Evolutionary conservation across 352 stramenopile genomes (phyloP), one percentile per base, ranked within the genome.

Genomic region (Globisporangium irregulare): DNA sequence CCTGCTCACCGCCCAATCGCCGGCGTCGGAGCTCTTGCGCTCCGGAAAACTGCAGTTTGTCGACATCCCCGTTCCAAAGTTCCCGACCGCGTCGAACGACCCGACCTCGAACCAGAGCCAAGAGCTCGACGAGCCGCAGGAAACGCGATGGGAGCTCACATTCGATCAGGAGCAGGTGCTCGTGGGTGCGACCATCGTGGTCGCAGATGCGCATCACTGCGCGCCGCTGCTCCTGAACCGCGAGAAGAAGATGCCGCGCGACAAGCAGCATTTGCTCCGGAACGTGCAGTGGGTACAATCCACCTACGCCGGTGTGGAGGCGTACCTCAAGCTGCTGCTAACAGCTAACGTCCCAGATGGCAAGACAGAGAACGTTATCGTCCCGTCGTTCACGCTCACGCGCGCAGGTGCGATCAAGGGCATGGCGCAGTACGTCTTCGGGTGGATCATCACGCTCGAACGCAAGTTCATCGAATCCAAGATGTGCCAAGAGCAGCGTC

Each of bases 281-380:
- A 81, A 85, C 24, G 70, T 88, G 18, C 56, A 76, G 41, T 88
- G 80, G 80, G 73, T 88, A 5, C 80, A 88, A 56, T 75, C 74
- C 36, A 88, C 78, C 0, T 88, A 84, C 61, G 80, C 80, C 12
- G 80, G 80, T 20, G 73, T 88, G 4, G 80, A 88, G 54, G 71
- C 73, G 25, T 81, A 84, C 64, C 71, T 75, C 10, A 67, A 81
- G n/a, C 74, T 75, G 18, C 27, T 59, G 25, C 8, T 59, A 1
- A 25, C 18, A 1, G 7, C 15, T 5, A 29, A 43, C 0, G 15
- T n/a, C 38, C 38, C 61, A 1, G 64, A 76, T 1, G 66, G 22
- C 27, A 50, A 66, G 34, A 62, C 62, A 18, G 29, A 58, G 18
- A 74, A 4, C 4, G 18, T 7, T 20, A 55, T 60, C 3, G 51